Conservation (phyloP, 2,329 filamentous ascomycete genomes). For the Harringtonia aguacate region DNA sequence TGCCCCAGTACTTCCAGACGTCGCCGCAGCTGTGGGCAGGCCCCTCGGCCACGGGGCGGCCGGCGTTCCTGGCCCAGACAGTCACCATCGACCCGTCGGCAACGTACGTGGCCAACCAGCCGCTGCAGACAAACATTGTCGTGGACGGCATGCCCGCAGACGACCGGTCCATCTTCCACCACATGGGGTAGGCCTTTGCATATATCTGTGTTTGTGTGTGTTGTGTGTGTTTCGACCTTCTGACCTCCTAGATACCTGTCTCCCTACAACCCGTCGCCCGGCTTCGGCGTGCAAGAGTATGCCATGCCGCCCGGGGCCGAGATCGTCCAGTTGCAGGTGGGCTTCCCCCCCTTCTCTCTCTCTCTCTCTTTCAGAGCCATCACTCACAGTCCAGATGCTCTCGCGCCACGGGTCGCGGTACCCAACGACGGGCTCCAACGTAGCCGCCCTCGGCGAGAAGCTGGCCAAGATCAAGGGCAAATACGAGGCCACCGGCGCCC, state of each 20-base stretch:
- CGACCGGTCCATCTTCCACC: slow-evolving; percentile 57
- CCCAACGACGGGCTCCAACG: slow-evolving; percentile 50
- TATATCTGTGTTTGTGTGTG: neutral
- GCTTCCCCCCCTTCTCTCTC: too few species aligned
- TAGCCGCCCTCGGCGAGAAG: slow-evolving; percentile 43
- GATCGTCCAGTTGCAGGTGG: slow-evolving; percentile 52
- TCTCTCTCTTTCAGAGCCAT: neutral
- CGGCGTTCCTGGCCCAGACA: slow-evolving; percentile 62
- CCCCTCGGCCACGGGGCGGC: slow-evolving; percentile 57
- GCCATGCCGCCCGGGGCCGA: slow-evolving; percentile 54
- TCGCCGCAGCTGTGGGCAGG: slow-evolving; percentile 49
- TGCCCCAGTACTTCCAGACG: slow-evolving; percentile 55
- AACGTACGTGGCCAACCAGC: slow-evolving; percentile 56
- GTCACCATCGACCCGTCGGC: slow-evolving; percentile 54
- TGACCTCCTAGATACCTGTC: slow-evolving; percentile 35
- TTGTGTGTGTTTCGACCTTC: neutral
- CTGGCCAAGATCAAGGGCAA: slow-evolving; percentile 42
- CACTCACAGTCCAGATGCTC: slow-evolving; percentile 42
- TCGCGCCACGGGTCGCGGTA: slow-evolving; percentile 66
- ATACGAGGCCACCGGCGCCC: slow-evolving; percentile 43
- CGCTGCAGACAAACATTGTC: slow-evolving; percentile 60
- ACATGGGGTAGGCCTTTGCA: slow-evolving; percentile 41
- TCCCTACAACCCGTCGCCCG: slow-evolving; percentile 60
- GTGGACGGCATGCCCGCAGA: slow-evolving; percentile 46
- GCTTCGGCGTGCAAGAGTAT: slow-evolving; percentile 66